Evolutionary conservation across 345 rosid species (phyloP).

Genomic region (Gossypium rotundifolium): DNA sequence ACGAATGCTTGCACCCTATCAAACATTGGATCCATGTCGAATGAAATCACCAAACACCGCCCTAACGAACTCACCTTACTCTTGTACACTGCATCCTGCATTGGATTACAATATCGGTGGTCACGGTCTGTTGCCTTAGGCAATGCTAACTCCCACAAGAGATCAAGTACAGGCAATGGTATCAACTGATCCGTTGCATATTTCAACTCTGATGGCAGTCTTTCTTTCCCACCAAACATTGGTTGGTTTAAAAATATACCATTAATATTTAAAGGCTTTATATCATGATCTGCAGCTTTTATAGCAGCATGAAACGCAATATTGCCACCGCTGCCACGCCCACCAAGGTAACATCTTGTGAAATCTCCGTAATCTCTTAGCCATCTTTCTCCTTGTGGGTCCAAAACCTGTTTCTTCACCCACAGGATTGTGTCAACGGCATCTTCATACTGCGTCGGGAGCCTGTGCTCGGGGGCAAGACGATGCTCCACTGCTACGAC

Average conservation of each 20-base stretch:
- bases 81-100: slow-evolving; percentile 9
- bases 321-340: slow-evolving; percentile 33
- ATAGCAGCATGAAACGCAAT: slow-evolving; percentile 24
- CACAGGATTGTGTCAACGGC: slow-evolving; percentile 34
- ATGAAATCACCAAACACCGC: slow-evolving; percentile 21
- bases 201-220: slow-evolving; percentile 23
- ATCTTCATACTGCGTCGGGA: slow-evolving; percentile 36
- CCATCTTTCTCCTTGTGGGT: slow-evolving; percentile 28
- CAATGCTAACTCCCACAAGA: slow-evolving; percentile 33
- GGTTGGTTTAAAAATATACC: slow-evolving; percentile 34
- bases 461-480: slow-evolving; percentile 33
- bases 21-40: slow-evolving; percentile 17
- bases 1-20: slow-evolving; percentile 27
- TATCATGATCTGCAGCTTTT: background rate
- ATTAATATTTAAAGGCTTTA: slow-evolving; percentile 18
- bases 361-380: slow-evolving; percentile 29
- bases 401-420: slow-evolving; percentile 21
- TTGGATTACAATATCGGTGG: slow-evolving; percentile 35
- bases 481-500: slow-evolving; percentile 31
- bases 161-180: slow-evolving; percentile 25
- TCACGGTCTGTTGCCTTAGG: slow-evolving; percentile 34
- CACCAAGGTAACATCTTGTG: slow-evolving; percentile 26
- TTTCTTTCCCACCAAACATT: slow-evolving; percentile 28
- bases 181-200: slow-evolving; percentile 15
- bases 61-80: slow-evolving; percentile 4